These are phyloP conservation scores for Lophiotrema nucula DNA, from an alignment of 495 filamentous ascomycete genomes.

Conservation along the genomic window DNA sequence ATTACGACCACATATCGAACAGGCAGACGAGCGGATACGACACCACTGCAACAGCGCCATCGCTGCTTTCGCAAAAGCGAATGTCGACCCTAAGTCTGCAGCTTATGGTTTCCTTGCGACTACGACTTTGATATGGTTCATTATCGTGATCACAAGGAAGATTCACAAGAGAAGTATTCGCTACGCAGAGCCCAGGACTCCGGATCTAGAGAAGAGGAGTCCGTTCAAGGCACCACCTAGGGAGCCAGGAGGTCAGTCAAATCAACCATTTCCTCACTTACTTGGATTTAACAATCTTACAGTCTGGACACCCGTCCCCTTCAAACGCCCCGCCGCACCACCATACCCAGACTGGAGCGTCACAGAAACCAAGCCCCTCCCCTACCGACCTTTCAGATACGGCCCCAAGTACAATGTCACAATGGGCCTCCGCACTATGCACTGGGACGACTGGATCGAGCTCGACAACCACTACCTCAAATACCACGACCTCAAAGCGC, in stretches of 20 bases:
- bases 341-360: constrained; percentile 75
- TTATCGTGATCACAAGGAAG: not conserved
- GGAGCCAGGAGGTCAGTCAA: constrained; percentile 38
- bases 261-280: not conserved
- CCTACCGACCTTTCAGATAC: constrained; percentile 82
- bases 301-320: constrained; percentile 71
- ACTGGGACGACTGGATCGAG: constrained; percentile 84
- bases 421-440: constrained; percentile 77
- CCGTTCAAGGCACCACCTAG: constrained; percentile 30
- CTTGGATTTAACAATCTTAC: constrained; percentile 13
- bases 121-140: constrained; percentile 11
- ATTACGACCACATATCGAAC: too few species aligned
- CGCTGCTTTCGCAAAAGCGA: not conserved
- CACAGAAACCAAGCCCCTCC: constrained; percentile 68
- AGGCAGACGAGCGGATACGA: constrained; percentile 29
- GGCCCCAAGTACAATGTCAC: constrained; percentile 77
- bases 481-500: constrained; percentile 72
- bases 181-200: constrained; percentile 21
- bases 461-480: constrained; percentile 79
- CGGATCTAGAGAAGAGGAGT: constrained; percentile 40
- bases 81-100: constrained; percentile 14
- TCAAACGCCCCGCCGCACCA: constrained; percentile 63
- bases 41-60: constrained; percentile 19
- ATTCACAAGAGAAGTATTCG: not conserved
- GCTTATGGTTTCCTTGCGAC: constrained; percentile 25